Evolutionary conservation across 805 yeast genomes (phyloP).

Genomic region (Metschnikowia henanensis): DNA sequence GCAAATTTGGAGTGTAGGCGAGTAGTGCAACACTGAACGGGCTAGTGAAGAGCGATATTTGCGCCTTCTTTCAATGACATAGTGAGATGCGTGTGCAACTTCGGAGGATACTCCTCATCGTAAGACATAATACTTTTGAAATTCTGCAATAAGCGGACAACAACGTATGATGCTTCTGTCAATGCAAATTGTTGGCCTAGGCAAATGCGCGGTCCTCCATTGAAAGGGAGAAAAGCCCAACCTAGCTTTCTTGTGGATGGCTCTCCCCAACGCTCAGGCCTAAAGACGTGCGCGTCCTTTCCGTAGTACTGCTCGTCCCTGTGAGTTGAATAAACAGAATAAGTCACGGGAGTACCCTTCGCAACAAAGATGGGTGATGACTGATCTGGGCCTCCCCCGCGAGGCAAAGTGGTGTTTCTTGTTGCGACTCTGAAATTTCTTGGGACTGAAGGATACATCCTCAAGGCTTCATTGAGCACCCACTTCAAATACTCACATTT

Average conservation of each 20-base stretch:
- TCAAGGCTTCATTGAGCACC: slow-evolving; percentile 48
- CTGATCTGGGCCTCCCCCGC: slow-evolving; percentile 48
- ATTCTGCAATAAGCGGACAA: slow-evolving; percentile 20
- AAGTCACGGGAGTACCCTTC: slow-evolving; percentile 44
- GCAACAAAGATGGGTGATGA: slow-evolving; percentile 38
- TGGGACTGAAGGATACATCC: slow-evolving; percentile 55
- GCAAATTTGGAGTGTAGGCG: too few species aligned
- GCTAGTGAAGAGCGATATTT: slow-evolving; percentile 9
- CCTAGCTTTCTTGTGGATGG: slow-evolving; percentile 18
- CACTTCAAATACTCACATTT: slow-evolving; percentile 46
- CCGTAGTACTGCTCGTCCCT: slow-evolving; percentile 41
- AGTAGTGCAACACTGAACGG: too few species aligned
- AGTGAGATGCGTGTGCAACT: slow-evolving; percentile 16
- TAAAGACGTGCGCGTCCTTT: slow-evolving; percentile 42
- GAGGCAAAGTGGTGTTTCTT: slow-evolving; percentile 48
- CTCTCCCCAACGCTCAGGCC: slow-evolving; percentile 51
- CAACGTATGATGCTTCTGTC: slow-evolving; percentile 23
- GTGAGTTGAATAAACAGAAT: slow-evolving; percentile 43
- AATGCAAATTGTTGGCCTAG: slow-evolving; percentile 27
- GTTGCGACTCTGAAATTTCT: slow-evolving; percentile 46
- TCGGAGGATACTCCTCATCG: slow-evolving; percentile 17
- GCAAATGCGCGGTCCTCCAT: slow-evolving; percentile 26
- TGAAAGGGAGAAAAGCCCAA: slow-evolving; percentile 24
- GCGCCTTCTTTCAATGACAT: slow-evolving; percentile 19
- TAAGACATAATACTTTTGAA: slow-evolving; percentile 11